These are phyloP conservation scores for Talaromyces sp. DNA, from an alignment of 2,329 filamentous ascomycete genomes.

Conservation along the genomic window DNA sequence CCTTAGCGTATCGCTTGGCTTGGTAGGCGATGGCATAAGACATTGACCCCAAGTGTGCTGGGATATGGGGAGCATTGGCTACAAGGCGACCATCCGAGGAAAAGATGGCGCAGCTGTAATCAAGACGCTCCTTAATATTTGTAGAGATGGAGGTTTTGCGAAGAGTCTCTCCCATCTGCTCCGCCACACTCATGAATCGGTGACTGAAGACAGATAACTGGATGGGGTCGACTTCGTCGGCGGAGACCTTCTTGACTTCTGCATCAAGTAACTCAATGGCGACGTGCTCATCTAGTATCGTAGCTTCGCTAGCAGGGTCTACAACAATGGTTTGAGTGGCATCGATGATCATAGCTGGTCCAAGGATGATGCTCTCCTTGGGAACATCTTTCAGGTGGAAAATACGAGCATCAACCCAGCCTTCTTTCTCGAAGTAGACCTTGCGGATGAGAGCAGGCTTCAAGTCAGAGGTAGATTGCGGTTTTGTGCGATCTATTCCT, in stretches of 20 bases:
- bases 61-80: conserved; percentile 64
- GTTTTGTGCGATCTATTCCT: conserved; percentile 9
- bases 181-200: conserved; percentile 54
- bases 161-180: conserved; percentile 54
- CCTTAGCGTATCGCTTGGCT: conserved; percentile 67
- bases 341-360: conserved; percentile 56
- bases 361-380: conserved; percentile 18
- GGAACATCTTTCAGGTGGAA: conserved; percentile 21
- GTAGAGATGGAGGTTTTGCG: conserved; percentile 52
- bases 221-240: conserved; percentile 42
- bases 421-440: conserved; percentile 23
- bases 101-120: conserved; percentile 79
- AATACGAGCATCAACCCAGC: conserved; percentile 21
- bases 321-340: conserved; percentile 78
- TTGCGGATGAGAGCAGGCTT: conserved; percentile 15
- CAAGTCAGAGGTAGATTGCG: not conserved
- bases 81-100: conserved; percentile 70
- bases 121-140: conserved; percentile 80
- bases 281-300: conserved; percentile 79
- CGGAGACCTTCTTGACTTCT: conserved; percentile 30
- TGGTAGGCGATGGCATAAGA: conserved; percentile 76
- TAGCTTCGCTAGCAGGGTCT: conserved; percentile 67
- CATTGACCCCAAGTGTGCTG: conserved; percentile 77
- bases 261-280: conserved; percentile 71
- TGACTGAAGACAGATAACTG: conserved; percentile 51